phyloP scores from a whole-genome alignment of 352 stramenopile genomes.

The Phytophthora citricola region DNA sequence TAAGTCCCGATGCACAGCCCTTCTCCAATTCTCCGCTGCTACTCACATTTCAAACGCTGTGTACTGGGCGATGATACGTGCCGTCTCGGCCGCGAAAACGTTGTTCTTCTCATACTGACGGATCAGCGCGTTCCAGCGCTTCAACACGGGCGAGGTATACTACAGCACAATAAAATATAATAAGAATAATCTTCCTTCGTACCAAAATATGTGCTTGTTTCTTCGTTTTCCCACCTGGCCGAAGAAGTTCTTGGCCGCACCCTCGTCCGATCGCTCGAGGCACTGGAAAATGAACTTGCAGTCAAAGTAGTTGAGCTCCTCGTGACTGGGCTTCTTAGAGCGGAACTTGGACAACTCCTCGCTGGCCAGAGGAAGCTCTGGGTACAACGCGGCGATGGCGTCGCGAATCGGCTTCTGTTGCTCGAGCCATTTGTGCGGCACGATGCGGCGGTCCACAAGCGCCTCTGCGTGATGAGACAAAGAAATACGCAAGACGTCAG shows the following conservation, averaged over 20 bases:
- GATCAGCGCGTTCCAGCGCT: slow-evolving; percentile 71
- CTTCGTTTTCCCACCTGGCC: slow-evolving; percentile 49
- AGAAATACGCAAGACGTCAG: not conserved
- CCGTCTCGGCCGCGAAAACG: slow-evolving; percentile 75
- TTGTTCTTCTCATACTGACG: slow-evolving; percentile 84
- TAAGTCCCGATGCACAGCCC: slow-evolving; percentile 5
- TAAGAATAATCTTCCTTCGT: not conserved
- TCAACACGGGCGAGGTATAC: slow-evolving; percentile 81
- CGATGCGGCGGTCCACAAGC: slow-evolving; percentile 75
- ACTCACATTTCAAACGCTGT: slow-evolving; percentile 80
- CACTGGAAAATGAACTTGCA: slow-evolving; percentile 72
- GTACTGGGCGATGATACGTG: slow-evolving; percentile 78
- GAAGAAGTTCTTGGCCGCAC: slow-evolving; percentile 75
- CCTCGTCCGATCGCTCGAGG: slow-evolving; percentile 70
- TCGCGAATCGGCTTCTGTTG: slow-evolving; percentile 70
- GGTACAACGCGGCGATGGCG: slow-evolving; percentile 58
- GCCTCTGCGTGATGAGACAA: slow-evolving; percentile 44
- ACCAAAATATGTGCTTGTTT: not conserved
- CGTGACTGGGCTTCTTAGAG: slow-evolving; percentile 52
- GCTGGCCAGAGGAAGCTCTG: slow-evolving; percentile 51
- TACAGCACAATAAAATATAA: slow-evolving; percentile 18
- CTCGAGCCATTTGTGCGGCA: slow-evolving; percentile 76
- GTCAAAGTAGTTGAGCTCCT: slow-evolving; percentile 80
- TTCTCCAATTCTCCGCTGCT: not conserved
- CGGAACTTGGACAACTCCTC: slow-evolving; percentile 57